Percentiles rank a stretch among this genome's conserved stretches.
Conservation (phyloP, 371 early-diverging fungal species). For the Actinomucor elegans region DNA sequence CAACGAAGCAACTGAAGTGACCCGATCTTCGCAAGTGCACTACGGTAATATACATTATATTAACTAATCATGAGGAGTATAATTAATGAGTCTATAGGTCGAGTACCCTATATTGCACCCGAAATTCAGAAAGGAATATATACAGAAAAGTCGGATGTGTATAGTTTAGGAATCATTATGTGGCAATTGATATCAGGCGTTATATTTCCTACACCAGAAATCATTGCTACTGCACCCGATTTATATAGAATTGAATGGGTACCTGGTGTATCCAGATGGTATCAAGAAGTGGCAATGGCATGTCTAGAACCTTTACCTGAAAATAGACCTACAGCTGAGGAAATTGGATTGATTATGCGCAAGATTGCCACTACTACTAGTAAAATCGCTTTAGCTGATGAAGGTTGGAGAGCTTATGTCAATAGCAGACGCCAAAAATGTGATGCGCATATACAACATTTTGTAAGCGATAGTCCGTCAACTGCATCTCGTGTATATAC, state of each 20-base stretch:
- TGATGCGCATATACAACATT: conserved; percentile 2
- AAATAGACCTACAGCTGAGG: conserved; percentile 16
- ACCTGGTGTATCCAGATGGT: conserved; percentile 2
- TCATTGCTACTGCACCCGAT: conserved; percentile 24
- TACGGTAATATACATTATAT: conserved; percentile 22
- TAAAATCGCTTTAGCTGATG: conserved; percentile 6
- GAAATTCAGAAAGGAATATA: conserved; percentile 43
- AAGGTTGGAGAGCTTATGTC: conserved; percentile 15
- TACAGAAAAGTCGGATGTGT: conserved; percentile 40
- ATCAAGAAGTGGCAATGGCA: conserved; percentile 6
- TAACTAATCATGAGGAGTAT: too few relatives aligned
- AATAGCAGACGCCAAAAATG: conserved; percentile 10
- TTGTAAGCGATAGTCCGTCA: background rate
- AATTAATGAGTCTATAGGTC: background rate
- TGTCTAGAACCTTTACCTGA: conserved; percentile 11
- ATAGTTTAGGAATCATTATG: conserved; percentile 40
- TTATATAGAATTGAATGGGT: conserved; percentile 36
- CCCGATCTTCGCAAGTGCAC: conserved; percentile 27
- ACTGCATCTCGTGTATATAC: conserved; percentile 20
- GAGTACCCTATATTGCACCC: conserved; percentile 60
- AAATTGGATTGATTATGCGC: conserved; percentile 25
- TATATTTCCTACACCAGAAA: conserved; percentile 39
- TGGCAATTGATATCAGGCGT: conserved; percentile 49
- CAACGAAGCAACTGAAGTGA: conserved; percentile 32
- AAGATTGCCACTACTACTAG: conserved; percentile 48